A percentile compares a stretch with the other conserved stretches of the same genome.
Evolutionary conservation across 1,284 basidiomycete genomes (phyloP).

Genomic region (Puccinia triticina): DNA sequence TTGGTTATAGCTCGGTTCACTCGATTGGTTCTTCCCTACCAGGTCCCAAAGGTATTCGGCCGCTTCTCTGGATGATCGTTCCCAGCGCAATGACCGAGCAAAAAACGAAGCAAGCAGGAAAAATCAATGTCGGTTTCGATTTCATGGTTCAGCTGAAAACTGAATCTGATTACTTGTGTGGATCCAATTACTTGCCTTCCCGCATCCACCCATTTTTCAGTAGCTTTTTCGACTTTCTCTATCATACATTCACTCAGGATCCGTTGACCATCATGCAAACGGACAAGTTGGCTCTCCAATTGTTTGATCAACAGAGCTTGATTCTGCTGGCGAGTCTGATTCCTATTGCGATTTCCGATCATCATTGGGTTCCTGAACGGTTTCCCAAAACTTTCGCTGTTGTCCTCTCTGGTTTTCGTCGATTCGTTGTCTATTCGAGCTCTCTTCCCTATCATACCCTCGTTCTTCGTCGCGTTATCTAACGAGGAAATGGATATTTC

Average conservation of each 20-base stretch:
- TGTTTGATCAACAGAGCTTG: conserved; percentile 1
- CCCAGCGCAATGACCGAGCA: not conserved
- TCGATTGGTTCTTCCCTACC: conserved; percentile 9
- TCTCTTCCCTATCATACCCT: not conserved
- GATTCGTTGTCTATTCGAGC: not conserved
- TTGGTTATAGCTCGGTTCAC: not conserved
- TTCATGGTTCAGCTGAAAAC: not conserved
- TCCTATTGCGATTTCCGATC: not conserved
- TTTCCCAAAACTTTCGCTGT: not conserved
- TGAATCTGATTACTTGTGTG: not conserved
- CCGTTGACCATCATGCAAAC: conserved; percentile 21
- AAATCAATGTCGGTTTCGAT: not conserved
- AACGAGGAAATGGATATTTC: not conserved
- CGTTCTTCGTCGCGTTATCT: not conserved
- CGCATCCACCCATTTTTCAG: conserved; percentile 21
- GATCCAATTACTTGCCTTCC: conserved; percentile 17
- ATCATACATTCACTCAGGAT: conserved; percentile 19
- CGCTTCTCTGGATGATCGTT: conserved; percentile 12
- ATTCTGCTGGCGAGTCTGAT: not conserved
- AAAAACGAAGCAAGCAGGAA: not conserved
- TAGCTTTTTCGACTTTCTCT: conserved; percentile 16
- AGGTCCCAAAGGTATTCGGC: conserved; percentile 36
- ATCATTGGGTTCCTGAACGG: conserved; percentile 29
- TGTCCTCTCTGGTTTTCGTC: not conserved
- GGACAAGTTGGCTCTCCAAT: not conserved